These are phyloP conservation scores for Tulasnella sp. DNA, from an alignment of 768 basidiomycete genomes.

Conservation along the genomic window DNA sequence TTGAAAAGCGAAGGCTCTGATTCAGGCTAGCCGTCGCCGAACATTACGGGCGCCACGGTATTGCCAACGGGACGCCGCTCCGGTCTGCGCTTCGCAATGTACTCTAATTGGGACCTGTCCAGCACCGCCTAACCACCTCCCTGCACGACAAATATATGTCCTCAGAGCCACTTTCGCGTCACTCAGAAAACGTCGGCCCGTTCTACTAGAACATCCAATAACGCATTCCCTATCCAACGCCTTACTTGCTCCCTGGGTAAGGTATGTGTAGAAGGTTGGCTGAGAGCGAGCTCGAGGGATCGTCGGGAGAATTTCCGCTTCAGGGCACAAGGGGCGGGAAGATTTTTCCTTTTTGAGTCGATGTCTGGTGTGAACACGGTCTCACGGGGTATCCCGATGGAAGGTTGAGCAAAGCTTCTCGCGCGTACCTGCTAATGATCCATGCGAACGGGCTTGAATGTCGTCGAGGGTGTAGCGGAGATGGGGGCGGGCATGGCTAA, in stretches of 20 bases:
- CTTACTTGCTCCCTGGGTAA: too few species aligned
- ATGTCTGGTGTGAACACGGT: not conserved
- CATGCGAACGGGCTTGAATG: not conserved
- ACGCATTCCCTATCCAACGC: not conserved
- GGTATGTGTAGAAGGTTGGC: too few species aligned
- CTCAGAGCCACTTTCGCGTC: not conserved
- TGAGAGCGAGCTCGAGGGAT: not conserved
- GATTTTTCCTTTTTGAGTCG: not conserved
- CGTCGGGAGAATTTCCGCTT: not conserved
- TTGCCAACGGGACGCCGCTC: not conserved
- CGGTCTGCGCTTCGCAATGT: not conserved
- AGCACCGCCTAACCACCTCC: not conserved
- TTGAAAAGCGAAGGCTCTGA: too few species aligned
- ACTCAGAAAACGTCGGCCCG: not conserved
- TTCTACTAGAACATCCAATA: not conserved
- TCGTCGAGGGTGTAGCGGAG: not conserved
- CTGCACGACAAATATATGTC: not conserved
- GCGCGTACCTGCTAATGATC: not conserved
- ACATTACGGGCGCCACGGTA: not conserved
- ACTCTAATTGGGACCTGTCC: not conserved
- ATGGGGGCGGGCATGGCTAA: not conserved
- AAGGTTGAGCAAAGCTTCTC: not conserved
- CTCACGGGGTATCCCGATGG: not conserved
- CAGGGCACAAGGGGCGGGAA: not conserved
- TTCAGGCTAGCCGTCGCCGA: not conserved